Conservation (phyloP, 345 rosid species). For the Eucalyptus marginata region DNA sequence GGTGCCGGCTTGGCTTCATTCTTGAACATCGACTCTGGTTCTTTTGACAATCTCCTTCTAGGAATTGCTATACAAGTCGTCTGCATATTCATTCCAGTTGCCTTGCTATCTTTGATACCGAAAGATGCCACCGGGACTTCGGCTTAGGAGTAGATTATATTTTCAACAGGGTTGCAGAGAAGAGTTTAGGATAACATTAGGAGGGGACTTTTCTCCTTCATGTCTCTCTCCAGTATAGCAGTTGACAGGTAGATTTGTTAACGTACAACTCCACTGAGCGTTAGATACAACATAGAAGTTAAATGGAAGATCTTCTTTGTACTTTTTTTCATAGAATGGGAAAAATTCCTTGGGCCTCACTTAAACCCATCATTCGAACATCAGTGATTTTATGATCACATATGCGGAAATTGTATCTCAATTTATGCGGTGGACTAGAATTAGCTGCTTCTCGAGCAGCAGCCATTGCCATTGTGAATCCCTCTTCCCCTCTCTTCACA, state of each 20-base stretch:
- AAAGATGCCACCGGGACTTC: conserved; percentile 86
- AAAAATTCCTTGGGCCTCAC: not conserved
- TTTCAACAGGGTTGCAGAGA: not conserved
- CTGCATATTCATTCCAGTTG: conserved; percentile 70
- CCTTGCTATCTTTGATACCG: conserved; percentile 72
- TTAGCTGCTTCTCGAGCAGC: not conserved
- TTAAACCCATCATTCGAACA: not conserved
- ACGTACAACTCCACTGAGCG: not conserved
- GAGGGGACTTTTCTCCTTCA: not conserved
- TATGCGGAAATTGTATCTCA: not conserved
- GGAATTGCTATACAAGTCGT: conserved; percentile 63
- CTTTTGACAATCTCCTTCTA: conserved; percentile 63
- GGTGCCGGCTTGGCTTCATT: conserved; percentile 89
- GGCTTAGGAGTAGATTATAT: conserved; percentile 4
- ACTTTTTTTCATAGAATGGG: not conserved
- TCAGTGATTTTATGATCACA: not conserved
- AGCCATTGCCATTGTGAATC: not conserved
- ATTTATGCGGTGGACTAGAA: not conserved
- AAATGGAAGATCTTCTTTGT: not conserved
- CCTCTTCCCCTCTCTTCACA: not conserved
- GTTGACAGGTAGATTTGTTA: not conserved
- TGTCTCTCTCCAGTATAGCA: not conserved
- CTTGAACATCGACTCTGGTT: conserved; percentile 73
- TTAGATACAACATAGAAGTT: not conserved
- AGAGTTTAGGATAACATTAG: not conserved